Conservation (phyloP, 768 basidiomycete species). For the Austroboletus festivus region DNA sequence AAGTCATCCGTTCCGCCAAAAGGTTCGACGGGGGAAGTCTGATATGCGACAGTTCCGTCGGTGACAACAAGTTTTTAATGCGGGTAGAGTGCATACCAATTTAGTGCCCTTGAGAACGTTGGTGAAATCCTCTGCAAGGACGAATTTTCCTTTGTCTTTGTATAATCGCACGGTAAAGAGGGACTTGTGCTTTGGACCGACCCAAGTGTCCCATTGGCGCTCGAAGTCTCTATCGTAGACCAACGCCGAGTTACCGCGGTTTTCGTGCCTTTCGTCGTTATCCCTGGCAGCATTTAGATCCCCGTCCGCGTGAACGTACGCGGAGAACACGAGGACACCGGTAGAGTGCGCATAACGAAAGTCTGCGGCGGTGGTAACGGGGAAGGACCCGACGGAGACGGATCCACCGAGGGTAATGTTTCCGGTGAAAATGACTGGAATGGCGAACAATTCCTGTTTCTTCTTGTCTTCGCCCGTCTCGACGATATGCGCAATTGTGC, state of each 20-base stretch:
- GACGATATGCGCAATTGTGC: slow-evolving; percentile 69
- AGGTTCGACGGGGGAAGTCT: slow-evolving; percentile 79
- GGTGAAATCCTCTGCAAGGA: slow-evolving; percentile 47
- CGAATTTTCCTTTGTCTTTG: slow-evolving; percentile 49
- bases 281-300: slow-evolving; percentile 64
- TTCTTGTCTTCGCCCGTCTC: slow-evolving; percentile 47
- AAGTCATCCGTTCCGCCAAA: slow-evolving; percentile 86
- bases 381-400: slow-evolving; percentile 59
- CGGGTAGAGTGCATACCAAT: slow-evolving; percentile 48
- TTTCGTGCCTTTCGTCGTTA: slow-evolving; percentile 69
- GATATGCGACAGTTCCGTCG: neutral
- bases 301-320: slow-evolving; percentile 74
- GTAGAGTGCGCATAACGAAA: slow-evolving; percentile 61
- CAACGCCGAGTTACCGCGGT: slow-evolving; percentile 66
- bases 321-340: slow-evolving; percentile 78
- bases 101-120: slow-evolving; percentile 65
- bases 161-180: slow-evolving; percentile 67
- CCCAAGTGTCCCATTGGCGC: slow-evolving; percentile 82
- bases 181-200: slow-evolving; percentile 63
- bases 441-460: slow-evolving; percentile 55
- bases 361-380: slow-evolving; percentile 63
- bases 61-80: neutral
- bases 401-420: slow-evolving; percentile 36
- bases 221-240: slow-evolving; percentile 69
- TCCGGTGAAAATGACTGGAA: slow-evolving; percentile 48